Percentiles rank a stretch among this genome's conserved stretches.
Conservation (phyloP, 768 basidiomycete genomes). For the Calocera viscosa region DNA sequence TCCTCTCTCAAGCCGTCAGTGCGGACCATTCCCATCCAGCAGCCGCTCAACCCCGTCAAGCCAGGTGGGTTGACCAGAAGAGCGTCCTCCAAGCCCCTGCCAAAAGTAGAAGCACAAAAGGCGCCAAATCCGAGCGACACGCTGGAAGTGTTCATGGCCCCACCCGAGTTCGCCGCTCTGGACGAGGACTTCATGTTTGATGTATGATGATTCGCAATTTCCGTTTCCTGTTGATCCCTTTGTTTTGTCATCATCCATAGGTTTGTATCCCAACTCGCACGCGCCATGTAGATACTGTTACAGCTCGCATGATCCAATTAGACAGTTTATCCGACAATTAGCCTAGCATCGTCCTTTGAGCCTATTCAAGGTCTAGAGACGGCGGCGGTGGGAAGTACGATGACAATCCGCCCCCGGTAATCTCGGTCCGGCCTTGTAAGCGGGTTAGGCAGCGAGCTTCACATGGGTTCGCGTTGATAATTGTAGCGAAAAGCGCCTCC, state of each 20-base stretch:
- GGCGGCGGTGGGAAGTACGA: not conserved
- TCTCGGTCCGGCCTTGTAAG: not conserved
- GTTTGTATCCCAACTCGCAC: not conserved
- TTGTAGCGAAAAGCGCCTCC: not conserved
- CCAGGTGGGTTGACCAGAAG: not conserved
- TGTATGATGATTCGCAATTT: not conserved
- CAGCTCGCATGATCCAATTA: not conserved
- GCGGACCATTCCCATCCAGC: not conserved
- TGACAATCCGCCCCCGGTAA: not conserved
- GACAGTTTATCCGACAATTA: constrained; percentile 1
- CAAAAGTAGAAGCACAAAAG: not conserved
- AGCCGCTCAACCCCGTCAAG: not conserved
- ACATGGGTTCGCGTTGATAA: not conserved
- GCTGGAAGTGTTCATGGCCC: not conserved
- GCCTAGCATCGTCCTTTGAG: not conserved
- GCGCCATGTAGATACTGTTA: not conserved
- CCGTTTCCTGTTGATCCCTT: not conserved
- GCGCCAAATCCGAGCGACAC: not conserved
- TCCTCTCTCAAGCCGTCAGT: not conserved
- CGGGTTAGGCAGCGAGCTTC: too few relatives aligned
- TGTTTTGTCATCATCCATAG: not conserved
- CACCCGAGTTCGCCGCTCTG: not conserved
- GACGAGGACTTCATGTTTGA: not conserved
- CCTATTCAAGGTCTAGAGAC: not conserved
- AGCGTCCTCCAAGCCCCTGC: not conserved